Evolutionary conservation across 345 rosid genomes (phyloP).

Genomic region (Brassica juncea): DNA sequence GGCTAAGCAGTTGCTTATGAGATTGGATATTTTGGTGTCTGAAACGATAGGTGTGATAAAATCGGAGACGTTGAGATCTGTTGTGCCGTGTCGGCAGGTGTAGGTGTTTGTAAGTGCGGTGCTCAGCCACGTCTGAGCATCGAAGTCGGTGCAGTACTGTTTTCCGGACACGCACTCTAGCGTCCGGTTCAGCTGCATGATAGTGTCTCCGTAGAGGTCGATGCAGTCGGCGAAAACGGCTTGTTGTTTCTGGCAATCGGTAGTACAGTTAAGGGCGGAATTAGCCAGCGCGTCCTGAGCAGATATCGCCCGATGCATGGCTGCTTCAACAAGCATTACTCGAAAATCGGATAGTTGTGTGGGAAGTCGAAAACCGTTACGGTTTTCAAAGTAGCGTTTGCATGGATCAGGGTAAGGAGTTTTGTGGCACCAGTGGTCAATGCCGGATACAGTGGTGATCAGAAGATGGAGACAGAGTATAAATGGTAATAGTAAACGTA

Average conservation of each 20-base stretch:
- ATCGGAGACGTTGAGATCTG: slow-evolving; percentile 61
- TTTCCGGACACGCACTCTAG: slow-evolving; percentile 37
- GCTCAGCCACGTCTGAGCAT: slow-evolving; percentile 91
- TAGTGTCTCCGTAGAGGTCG: slow-evolving; percentile 56
- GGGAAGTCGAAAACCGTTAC: slow-evolving; percentile 30
- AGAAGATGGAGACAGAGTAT: slow-evolving; percentile 34
- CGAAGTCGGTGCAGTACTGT: slow-evolving; percentile 50
- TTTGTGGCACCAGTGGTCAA: slow-evolving; percentile 67
- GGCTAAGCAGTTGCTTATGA: slow-evolving; percentile 58
- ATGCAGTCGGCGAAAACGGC: slow-evolving; percentile 64
- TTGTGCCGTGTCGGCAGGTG: slow-evolving; percentile 65
- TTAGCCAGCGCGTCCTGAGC: slow-evolving; percentile 38
- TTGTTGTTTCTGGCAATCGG: slow-evolving; percentile 39
- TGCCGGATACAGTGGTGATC: slow-evolving; percentile 21
- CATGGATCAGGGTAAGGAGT: slow-evolving; percentile 85
- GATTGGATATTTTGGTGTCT: slow-evolving; percentile 46
- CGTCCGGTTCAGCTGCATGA: slow-evolving; percentile 65
- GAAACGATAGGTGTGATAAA: slow-evolving; percentile 50
- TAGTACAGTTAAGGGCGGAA: slow-evolving; percentile 30
- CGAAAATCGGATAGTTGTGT: slow-evolving; percentile 58
- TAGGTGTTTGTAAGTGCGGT: slow-evolving; percentile 73
- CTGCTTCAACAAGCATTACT: slow-evolving; percentile 44
- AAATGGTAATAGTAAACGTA: slow-evolving; percentile 24
- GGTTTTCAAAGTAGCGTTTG: slow-evolving; percentile 46
- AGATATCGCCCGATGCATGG: slow-evolving; percentile 54